Evolutionary conservation across 2,329 filamentous ascomycete species (phyloP).

Genomic region (Fusarium dimerum): DNA sequence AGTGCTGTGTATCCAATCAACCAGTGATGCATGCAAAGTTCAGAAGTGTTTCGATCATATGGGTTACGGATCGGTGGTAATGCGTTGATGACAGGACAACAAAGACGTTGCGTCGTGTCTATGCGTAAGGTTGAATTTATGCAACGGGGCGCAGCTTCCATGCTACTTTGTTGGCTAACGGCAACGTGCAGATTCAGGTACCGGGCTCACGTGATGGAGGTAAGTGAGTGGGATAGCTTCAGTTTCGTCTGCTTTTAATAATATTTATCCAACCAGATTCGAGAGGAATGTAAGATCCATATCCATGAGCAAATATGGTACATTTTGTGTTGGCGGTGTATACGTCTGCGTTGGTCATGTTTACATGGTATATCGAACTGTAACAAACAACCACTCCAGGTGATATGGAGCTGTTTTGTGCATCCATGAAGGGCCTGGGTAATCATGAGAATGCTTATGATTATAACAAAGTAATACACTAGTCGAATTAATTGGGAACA

Average conservation of each 20-base stretch:
- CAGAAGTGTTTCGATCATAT: no score
- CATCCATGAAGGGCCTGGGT: no score
- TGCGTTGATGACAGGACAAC: not conserved
- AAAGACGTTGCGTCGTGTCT: not conserved
- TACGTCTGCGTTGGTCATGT: no score
- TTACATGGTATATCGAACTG: no score
- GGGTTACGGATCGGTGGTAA: no score
- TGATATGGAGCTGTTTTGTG: no score
- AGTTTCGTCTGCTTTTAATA: not conserved
- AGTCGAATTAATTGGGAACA: no score
- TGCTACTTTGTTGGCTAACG: constrained; percentile 9
- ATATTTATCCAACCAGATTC: constrained; percentile 12
- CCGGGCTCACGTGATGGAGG: constrained; percentile 18
- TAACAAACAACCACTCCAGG: no score
- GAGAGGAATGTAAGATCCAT: not conserved
- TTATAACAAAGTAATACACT: no score
- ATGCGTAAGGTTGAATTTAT: not conserved
- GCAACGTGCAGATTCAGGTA: constrained; percentile 23
- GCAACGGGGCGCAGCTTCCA: constrained; percentile 20
- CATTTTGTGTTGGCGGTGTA: not conserved
- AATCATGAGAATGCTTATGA: no score
- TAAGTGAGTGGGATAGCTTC: not conserved
- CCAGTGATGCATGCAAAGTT: no score
- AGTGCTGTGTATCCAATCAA: no score
- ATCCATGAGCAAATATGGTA: constrained; percentile 13